A percentile compares a stretch with the other conserved stretches of the same genome.
Conservation (phyloP, 2,329 filamentous ascomycete genomes). For the Ceratocystis cacaofunesta region DNA sequence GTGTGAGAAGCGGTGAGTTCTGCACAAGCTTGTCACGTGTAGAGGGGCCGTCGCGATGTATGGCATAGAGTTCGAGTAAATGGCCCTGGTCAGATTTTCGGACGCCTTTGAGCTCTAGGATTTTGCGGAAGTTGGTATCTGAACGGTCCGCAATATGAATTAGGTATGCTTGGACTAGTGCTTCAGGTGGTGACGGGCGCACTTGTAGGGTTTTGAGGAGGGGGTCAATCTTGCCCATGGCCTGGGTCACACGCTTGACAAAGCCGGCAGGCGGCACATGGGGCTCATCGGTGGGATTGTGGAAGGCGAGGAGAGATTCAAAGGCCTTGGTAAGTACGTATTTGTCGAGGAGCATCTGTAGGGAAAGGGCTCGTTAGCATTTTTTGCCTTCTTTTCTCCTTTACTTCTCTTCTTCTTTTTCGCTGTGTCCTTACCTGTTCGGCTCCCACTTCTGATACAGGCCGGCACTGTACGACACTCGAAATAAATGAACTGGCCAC, state of each 20-base stretch:
- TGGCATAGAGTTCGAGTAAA: conserved; percentile 69
- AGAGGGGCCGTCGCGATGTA: conserved; percentile 59
- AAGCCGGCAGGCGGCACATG: conserved; percentile 44
- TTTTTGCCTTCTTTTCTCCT: background rate
- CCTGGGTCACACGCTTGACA: conserved; percentile 69
- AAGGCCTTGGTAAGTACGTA: conserved; percentile 77
- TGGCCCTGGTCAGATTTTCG: conserved; percentile 67
- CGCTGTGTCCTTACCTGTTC: conserved; percentile 50
- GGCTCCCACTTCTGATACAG: conserved; percentile 83
- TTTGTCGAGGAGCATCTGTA: conserved; percentile 83
- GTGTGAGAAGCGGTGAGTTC: conserved; percentile 55
- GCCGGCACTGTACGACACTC: conserved; percentile 77
- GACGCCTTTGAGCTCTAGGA: conserved; percentile 89
- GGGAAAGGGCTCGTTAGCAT: conserved; percentile 19
- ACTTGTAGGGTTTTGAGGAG: conserved; percentile 95
- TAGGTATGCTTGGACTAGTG: conserved; percentile 88
- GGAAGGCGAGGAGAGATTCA: conserved; percentile 51
- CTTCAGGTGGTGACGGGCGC: conserved; percentile 77
- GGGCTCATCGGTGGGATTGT: conserved; percentile 25
- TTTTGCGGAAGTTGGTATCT: conserved; percentile 89
- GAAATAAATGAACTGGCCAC: conserved; percentile 64
- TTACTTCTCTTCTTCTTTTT: background rate
- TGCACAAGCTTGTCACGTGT: conserved; percentile 54
- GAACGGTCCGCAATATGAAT: conserved; percentile 92
- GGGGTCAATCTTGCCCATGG: conserved; percentile 76